phyloP scores from a whole-genome alignment of 345 rosid genomes.

The Corchorus olitorius region DNA sequence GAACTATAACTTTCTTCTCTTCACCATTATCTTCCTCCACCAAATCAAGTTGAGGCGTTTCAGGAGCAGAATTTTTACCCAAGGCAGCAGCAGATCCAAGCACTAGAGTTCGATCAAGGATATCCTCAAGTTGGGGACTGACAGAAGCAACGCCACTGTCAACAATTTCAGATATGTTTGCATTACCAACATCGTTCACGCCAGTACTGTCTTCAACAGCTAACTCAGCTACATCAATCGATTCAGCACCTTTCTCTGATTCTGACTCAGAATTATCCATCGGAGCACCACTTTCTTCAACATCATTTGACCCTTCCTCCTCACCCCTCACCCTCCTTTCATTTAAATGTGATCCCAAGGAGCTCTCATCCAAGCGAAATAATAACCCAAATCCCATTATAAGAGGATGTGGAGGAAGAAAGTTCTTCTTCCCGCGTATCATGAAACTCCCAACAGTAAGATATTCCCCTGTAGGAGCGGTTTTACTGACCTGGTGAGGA shows the following conservation, averaged over 20 bases:
- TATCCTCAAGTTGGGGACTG: slow-evolving; percentile 79
- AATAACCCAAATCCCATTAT: slow-evolving; percentile 97
- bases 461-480: slow-evolving; percentile 99
- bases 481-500: slow-evolving; percentile 97
- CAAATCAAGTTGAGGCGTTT: slow-evolving; percentile 43
- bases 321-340: slow-evolving; percentile 98
- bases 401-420: slow-evolving; percentile 97
- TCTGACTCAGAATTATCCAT: slow-evolving; percentile 60
- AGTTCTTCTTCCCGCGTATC: slow-evolving; percentile 97
- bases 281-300: slow-evolving; percentile 49
- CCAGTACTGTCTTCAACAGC: slow-evolving; percentile 27
- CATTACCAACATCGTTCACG: slow-evolving; percentile 28
- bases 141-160: slow-evolving; percentile 48
- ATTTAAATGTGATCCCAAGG: slow-evolving; percentile 94
- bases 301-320: slow-evolving; percentile 75
- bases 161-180: slow-evolving; percentile 33
- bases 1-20: slow-evolving; percentile 44
- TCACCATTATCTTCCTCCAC: slow-evolving; percentile 42
- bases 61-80: slow-evolving; percentile 43
- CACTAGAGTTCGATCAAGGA: slow-evolving; percentile 92
- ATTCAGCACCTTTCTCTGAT: slow-evolving; percentile 54
- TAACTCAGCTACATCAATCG: slow-evolving; percentile 30
- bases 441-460: slow-evolving; percentile 98
- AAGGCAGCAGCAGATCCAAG: slow-evolving; percentile 66
- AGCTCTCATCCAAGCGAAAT: slow-evolving; percentile 97